phyloP scores from a whole-genome alignment of 78 protist species.

The slime mould (Dictyostelium discoideum) region dicty_2.7 NC_007091.3:4204001-4204500 shows the following conservation, averaged over 20 bases:
- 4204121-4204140: not conserved
- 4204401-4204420: no score
- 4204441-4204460: no score
- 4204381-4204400: constrained; percentile 5
- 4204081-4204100: not conserved
- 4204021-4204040: constrained; percentile 46
- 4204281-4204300: not conserved
- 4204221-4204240: constrained; percentile 58
- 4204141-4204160: not conserved
- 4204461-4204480: no score
- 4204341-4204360: not conserved
- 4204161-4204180: no score
- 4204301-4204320: constrained; percentile 62
- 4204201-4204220: constrained; percentile 20
- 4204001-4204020: constrained; percentile 77
- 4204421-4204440: no score
- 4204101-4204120: not conserved
- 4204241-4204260: constrained; percentile 61
- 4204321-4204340: not conserved
- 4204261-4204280: constrained; percentile 30
- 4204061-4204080: not conserved
- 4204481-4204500: no score
- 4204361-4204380: not conserved
- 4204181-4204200: not conserved
- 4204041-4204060: not conserved